Percentiles rank a stretch among this genome's conserved stretches.
phyloP scores from a whole-genome alignment of 2,329 filamentous ascomycete species.

The Xylaria sp. region DNA sequence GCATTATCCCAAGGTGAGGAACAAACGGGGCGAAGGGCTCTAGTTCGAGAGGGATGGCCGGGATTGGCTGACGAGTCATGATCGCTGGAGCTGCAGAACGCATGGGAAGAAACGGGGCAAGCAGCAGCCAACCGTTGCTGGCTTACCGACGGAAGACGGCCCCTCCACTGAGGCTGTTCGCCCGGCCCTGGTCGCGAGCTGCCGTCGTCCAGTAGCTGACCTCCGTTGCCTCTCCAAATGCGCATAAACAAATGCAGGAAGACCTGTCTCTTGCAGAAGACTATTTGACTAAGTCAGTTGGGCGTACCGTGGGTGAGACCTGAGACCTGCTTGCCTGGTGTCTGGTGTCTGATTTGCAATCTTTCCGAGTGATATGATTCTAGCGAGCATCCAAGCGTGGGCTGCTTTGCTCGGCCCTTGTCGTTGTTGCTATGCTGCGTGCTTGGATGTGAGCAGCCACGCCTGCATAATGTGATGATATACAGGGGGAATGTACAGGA shows the following conservation, averaged over 20 bases:
- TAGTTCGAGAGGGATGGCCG: conserved; percentile 22
- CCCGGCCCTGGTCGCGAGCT: conserved; percentile 24
- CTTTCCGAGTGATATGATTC: conserved; percentile 18
- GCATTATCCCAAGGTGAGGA: conserved; percentile 25
- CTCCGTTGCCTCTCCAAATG: conserved; percentile 26
- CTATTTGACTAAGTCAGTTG: conserved; percentile 17
- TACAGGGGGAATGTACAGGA: conserved; percentile 21
- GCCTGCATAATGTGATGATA: conserved; percentile 23
- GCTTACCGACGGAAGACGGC: conserved; percentile 24
- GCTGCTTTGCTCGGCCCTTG: conserved; percentile 15
- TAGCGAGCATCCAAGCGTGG: conserved; percentile 21
- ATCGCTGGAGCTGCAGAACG: conserved; percentile 25
- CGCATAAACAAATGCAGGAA: conserved; percentile 34
- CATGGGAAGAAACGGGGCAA: conserved; percentile 29
- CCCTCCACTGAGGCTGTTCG: conserved; percentile 31
- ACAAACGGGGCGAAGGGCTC: conserved; percentile 35
- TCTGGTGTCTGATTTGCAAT: conserved; percentile 17
- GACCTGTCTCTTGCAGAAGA: conserved; percentile 21
- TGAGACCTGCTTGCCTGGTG: conserved; percentile 7
- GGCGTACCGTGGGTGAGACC: conserved; percentile 26
- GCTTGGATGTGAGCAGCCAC: conserved; percentile 29
- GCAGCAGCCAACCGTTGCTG: conserved; percentile 33
- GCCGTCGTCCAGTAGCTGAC: conserved; percentile 33
- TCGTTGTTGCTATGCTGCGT: conserved; percentile 17
- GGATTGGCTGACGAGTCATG: conserved; percentile 26